These are phyloP conservation scores for Citeromyces nyonsensis DNA, from an alignment of 805 yeast genomes.

Conservation along the genomic window DNA sequence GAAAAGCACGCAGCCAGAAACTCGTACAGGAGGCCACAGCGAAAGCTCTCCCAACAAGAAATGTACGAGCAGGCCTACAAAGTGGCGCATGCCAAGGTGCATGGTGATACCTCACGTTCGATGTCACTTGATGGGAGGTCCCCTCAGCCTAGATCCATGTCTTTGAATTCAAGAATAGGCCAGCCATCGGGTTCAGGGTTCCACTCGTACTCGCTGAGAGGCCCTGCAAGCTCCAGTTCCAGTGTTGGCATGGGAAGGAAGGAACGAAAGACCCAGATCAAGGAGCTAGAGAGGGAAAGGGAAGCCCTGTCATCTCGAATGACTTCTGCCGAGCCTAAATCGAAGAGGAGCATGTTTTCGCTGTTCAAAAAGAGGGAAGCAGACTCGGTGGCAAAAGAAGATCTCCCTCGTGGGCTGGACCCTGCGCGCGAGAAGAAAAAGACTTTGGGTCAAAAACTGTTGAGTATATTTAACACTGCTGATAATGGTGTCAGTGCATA, in stretches of 20 bases:
- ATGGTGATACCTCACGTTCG: slow-evolving; percentile 18
- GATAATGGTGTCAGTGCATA: too few relatives aligned
- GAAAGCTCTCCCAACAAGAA: slow-evolving; percentile 12
- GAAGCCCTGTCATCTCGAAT: slow-evolving; percentile 2
- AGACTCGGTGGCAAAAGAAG: neutral
- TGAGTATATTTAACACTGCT: too few relatives aligned
- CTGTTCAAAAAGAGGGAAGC: neutral
- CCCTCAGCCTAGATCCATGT: neutral
- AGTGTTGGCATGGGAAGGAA: neutral
- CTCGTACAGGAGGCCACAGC: neutral
- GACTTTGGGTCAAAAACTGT: too few relatives aligned
- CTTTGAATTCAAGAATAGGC: neutral
- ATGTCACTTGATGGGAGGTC: neutral
- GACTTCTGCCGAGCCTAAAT: neutral
- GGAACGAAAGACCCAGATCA: slow-evolving; percentile 8
- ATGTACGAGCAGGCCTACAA: slow-evolving; percentile 39
- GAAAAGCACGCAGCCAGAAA: neutral
- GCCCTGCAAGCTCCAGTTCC: neutral
- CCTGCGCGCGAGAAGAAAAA: too few relatives aligned
- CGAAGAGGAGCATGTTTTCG: neutral
- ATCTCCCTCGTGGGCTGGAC: too few relatives aligned
- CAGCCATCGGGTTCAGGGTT: slow-evolving; percentile 2
- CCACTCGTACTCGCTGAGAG: neutral
- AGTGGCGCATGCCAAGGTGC: slow-evolving; percentile 40
- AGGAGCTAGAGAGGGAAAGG: slow-evolving; percentile 10